Evolutionary conservation across 257 asterid genomes (phyloP).

Genomic region (Salvia hispanica): DNA sequence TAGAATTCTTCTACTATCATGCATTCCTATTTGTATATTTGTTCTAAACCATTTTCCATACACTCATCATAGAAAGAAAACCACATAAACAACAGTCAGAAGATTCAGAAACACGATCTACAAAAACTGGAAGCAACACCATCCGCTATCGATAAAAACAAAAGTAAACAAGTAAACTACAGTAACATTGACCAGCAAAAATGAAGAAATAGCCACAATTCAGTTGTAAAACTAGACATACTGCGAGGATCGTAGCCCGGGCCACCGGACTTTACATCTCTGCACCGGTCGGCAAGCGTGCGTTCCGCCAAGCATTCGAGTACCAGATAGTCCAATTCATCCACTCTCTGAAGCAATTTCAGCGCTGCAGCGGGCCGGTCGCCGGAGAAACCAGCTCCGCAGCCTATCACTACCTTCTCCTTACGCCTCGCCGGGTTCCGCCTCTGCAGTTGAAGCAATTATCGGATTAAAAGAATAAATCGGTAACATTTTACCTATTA

Average conservation of each 20-base stretch:
- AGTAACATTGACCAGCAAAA: background rate
- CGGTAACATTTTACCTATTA: background rate
- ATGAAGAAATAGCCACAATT: conserved; percentile 4
- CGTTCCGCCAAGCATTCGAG: conserved; percentile 99
- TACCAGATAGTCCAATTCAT: conserved; percentile 75
- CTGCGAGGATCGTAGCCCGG: conserved; percentile 92
- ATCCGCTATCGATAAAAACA: background rate
- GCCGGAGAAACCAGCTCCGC: conserved; percentile 99
- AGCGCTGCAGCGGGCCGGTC: conserved; percentile 91
- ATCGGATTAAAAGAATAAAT: conserved; percentile 16
- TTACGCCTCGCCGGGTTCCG: conserved; percentile 64
- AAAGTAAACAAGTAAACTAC: conserved; percentile 1
- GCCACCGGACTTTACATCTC: conserved; percentile 65
- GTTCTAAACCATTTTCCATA: background rate
- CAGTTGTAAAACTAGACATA: conserved; percentile 40
- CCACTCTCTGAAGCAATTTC: conserved; percentile 77
- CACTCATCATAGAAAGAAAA: background rate
- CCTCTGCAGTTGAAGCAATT: conserved; percentile 53
- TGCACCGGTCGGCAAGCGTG: conserved; percentile 90
- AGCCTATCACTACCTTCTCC: conserved; percentile 77
- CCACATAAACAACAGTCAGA: conserved; percentile 7
- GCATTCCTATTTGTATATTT: background rate
- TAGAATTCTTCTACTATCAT: conserved; percentile 1
- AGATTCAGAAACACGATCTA: too few species aligned
- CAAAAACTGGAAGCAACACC: conserved; percentile 6